These are phyloP conservation scores for Chalaropsis ovoidea DNA, from an alignment of 2,329 filamentous ascomycete genomes.

Conservation along the genomic window DNA sequence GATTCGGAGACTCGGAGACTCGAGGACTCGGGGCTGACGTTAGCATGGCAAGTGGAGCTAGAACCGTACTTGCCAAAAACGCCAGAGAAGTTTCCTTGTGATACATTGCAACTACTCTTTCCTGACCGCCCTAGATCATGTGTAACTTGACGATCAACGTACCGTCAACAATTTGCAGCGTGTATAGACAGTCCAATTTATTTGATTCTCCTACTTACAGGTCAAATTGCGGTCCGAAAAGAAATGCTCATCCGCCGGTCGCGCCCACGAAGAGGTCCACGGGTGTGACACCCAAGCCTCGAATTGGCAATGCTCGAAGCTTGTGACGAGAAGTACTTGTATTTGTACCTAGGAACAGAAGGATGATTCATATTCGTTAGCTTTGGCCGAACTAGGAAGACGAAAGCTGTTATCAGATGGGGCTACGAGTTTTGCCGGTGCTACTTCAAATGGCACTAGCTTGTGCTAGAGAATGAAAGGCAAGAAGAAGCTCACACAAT, in stretches of 20 bases:
- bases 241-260: too few species aligned
- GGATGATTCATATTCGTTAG: background rate
- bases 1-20: background rate
- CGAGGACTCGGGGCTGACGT: background rate
- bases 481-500: background rate
- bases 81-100: background rate
- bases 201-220: too few species aligned
- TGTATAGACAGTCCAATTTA: too few species aligned
- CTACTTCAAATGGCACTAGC: background rate
- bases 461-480: background rate
- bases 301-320: background rate
- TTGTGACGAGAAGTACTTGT: background rate
- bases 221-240: too few species aligned
- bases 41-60: background rate
- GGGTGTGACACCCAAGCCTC: background rate
- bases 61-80: background rate
- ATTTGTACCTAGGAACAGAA: background rate
- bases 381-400: constrained; percentile 4
- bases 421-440: background rate
- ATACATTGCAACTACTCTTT: background rate
- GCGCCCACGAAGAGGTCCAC: background rate
- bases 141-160: too few species aligned
- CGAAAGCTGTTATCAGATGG: constrained; percentile 20
- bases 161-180: too few species aligned
- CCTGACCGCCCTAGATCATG: background rate